A percentile compares a stretch with the other conserved stretches of the same genome.
These are phyloP conservation scores for Wickerhamomyces sp. DNA, from an alignment of 1,139 yeast species.

Conservation along the genomic window DNA sequence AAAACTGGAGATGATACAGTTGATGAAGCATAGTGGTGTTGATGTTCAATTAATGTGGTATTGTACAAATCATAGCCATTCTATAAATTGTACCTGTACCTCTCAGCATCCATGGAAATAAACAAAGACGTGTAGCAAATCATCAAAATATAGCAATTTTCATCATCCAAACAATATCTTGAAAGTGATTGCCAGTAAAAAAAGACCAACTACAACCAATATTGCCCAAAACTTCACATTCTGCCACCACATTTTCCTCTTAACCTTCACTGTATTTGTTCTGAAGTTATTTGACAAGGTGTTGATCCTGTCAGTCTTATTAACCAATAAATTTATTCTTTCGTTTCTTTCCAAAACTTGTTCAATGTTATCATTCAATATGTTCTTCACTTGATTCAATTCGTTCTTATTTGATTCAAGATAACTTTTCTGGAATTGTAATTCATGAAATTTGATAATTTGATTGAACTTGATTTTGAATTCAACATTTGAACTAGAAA, in stretches of 20 bases:
- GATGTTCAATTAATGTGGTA: no score
- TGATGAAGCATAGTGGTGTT: neutral
- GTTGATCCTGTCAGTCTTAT: slow-evolving; percentile 72
- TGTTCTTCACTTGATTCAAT: slow-evolving; percentile 25
- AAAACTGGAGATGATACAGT: slow-evolving; percentile 1
- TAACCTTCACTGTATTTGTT: slow-evolving; percentile 56
- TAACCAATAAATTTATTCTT: slow-evolving; percentile 64
- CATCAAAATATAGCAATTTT: neutral
- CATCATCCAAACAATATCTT: neutral
- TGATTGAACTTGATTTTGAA: slow-evolving; percentile 22
- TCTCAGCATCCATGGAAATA: no score
- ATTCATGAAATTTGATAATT: slow-evolving; percentile 21
- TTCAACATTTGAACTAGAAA: slow-evolving; percentile 10
- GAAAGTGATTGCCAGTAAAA: slow-evolving; percentile 5
- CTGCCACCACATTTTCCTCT: slow-evolving; percentile 60
- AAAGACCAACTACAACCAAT: slow-evolving; percentile 1
- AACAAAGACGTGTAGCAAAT: neutral
- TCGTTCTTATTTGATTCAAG: slow-evolving; percentile 18
- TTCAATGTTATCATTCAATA: slow-evolving; percentile 61
- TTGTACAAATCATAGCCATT: no score
- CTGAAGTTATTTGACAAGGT: slow-evolving; percentile 65
- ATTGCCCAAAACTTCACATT: slow-evolving; percentile 39
- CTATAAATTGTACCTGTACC: no score
- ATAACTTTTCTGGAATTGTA: slow-evolving; percentile 14
- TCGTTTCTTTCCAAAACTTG: slow-evolving; percentile 73